Conservation (phyloP, 1,284 basidiomycete genomes). For the Apiotrichum brassicae region DNA sequence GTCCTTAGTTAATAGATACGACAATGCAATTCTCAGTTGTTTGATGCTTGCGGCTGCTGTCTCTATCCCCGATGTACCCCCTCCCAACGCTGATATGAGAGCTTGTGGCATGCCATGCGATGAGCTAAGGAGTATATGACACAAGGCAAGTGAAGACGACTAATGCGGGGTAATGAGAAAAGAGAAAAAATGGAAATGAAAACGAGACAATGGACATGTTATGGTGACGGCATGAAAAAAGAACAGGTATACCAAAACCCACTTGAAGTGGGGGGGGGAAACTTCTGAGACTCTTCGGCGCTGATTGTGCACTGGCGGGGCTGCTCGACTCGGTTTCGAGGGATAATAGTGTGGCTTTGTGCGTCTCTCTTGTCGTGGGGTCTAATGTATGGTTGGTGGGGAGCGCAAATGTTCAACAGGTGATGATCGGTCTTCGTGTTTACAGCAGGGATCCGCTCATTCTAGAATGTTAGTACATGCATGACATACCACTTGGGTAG, state of each 20-base stretch:
- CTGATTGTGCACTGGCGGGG: too few species aligned
- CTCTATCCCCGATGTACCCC: too few species aligned
- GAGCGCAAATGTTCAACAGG: neutral
- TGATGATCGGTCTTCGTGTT: too few species aligned
- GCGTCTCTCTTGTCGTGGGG: too few species aligned
- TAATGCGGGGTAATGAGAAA: slow-evolving; percentile 3
- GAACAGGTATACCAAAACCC: slow-evolving; percentile 8
- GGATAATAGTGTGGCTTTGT: too few species aligned
- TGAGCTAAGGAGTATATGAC: neutral
- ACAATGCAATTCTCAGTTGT: too few species aligned
- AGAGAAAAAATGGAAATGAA: neutral
- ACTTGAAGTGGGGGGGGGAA: neutral
- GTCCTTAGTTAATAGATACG: too few species aligned
- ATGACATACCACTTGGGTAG: neutral
- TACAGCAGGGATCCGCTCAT: too few species aligned
- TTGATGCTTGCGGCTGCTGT: too few species aligned
- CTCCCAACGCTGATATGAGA: neutral
- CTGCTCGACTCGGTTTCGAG: too few species aligned
- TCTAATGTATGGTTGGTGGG: too few species aligned
- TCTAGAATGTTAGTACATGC: too few species aligned
- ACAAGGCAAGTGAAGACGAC: neutral
- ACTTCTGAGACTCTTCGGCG: neutral
- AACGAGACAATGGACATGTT: neutral
- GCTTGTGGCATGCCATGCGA: slow-evolving; percentile 2
- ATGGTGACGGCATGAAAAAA: neutral